Conservation (phyloP, 805 yeast genomes). For the Sugiyamaella americana region DNA sequence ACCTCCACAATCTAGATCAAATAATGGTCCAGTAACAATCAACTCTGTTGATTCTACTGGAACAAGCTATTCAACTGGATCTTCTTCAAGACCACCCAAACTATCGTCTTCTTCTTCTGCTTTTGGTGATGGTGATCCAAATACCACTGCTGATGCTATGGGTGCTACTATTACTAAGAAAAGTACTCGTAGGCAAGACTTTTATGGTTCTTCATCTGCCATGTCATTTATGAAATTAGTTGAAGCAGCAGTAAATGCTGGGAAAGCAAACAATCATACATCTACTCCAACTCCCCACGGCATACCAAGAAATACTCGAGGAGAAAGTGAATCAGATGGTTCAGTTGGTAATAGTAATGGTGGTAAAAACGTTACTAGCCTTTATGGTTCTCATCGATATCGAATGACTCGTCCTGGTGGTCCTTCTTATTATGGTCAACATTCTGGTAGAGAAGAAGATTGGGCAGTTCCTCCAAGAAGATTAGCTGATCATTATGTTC, state of each 20-base stretch:
- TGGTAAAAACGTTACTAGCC: not conserved
- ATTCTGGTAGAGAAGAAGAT: constrained; percentile 6
- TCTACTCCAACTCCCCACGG: constrained; percentile 1
- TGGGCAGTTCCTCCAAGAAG: constrained; percentile 23
- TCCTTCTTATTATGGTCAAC: not conserved
- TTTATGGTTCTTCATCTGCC: constrained; percentile 18
- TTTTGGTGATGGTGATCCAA: not conserved
- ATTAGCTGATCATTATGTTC: constrained; percentile 25
- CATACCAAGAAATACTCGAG: not conserved
- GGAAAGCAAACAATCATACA: not conserved
- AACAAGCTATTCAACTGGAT: not conserved
- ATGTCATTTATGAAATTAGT: constrained; percentile 16
- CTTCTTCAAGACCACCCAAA: not conserved
- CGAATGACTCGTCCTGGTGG: not conserved
- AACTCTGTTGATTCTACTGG: too few relatives aligned
- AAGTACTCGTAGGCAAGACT: constrained; percentile 7
- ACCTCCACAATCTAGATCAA: too few relatives aligned
- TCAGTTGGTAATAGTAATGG: not conserved
- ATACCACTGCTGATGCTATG: constrained; percentile 10
- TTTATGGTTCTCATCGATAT: not conserved
- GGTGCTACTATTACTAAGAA: constrained; percentile 10
- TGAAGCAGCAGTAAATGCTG: constrained; percentile 15
- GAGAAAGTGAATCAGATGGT: not conserved
- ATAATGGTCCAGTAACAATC: too few relatives aligned
- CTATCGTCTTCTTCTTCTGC: not conserved